Percentiles rank a stretch among this genome's conserved stretches.
These are phyloP conservation scores for Malbranchea zuffiana DNA, from an alignment of 2,329 filamentous ascomycete genomes.

Conservation along the genomic window DNA sequence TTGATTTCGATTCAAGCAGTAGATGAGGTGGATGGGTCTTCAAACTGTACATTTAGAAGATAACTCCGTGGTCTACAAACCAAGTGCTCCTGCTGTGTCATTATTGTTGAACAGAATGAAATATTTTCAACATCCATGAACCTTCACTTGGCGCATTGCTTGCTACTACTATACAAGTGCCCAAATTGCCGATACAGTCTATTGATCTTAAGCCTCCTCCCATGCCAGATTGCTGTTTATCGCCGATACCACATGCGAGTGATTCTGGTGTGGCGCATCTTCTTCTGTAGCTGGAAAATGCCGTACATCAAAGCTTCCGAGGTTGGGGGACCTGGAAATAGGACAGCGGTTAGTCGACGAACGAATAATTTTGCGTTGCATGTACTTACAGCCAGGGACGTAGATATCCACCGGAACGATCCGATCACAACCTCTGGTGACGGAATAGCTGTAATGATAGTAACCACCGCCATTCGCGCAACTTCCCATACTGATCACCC, in stretches of 20 bases:
- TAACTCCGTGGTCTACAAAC: no score
- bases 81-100: no score
- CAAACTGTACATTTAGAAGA: no score
- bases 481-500: slow-evolving; percentile 78
- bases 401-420: slow-evolving; percentile 79
- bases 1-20: no score
- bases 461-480: slow-evolving; percentile 80
- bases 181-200: no score
- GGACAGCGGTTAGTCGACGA: slow-evolving; percentile 33
- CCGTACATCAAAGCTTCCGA: slow-evolving; percentile 49
- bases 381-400: slow-evolving; percentile 63
- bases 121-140: no score
- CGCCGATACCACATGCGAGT: slow-evolving; percentile 50
- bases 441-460: slow-evolving; percentile 78
- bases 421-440: slow-evolving; percentile 64
- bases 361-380: neutral
- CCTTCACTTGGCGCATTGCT: no score
- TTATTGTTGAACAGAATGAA: no score
- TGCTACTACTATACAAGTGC: no score
- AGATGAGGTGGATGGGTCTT: no score
- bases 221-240: no score
- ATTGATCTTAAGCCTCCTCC: no score
- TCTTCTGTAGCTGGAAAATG: slow-evolving; percentile 70
- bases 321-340: slow-evolving; percentile 38
- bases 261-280: slow-evolving; percentile 54